A percentile compares a stretch with the other conserved stretches of the same genome.
phyloP scores from a whole-genome alignment of 148 eudicot genomes.

The Gaultheria prostrata region DNA sequence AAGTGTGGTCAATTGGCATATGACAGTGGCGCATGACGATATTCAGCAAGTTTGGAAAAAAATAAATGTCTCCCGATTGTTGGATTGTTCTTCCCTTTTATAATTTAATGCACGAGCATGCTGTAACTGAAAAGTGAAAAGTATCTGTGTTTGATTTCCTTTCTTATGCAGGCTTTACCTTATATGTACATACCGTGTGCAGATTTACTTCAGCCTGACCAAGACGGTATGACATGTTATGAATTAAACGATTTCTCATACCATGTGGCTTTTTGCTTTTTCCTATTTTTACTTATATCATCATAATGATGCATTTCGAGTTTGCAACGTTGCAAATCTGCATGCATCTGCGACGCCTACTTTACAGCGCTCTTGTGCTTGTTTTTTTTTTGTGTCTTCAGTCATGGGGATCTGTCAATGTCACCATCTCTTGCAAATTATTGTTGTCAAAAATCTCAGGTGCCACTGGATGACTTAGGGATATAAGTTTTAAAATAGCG shows the following conservation, averaged over 20 bases:
- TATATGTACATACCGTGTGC: slow-evolving; percentile 76
- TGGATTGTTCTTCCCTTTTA: background rate
- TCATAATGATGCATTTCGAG: background rate
- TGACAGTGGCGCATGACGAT: background rate
- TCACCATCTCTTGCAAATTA: background rate
- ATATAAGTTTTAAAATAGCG: background rate
- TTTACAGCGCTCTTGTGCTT: background rate
- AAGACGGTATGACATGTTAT: slow-evolving; percentile 42
- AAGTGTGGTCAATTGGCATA: background rate
- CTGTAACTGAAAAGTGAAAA: background rate
- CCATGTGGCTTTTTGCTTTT: background rate
- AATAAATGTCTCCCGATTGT: background rate
- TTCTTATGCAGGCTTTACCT: slow-evolving; percentile 73
- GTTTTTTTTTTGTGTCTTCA: background rate
- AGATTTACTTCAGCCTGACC: slow-evolving; percentile 49
- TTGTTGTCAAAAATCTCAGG: background rate
- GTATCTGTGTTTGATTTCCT: background rate
- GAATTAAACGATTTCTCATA: background rate
- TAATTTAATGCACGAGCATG: background rate
- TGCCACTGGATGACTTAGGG: background rate
- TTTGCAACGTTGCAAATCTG: background rate
- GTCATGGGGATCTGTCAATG: background rate
- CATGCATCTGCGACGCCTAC: background rate
- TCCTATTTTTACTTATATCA: background rate
- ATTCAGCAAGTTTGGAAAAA: background rate